A percentile compares a stretch with the other conserved stretches of the same genome.
phyloP scores from a whole-genome alignment of 164 flowering plant genomes.

The Piper betle region DNA sequence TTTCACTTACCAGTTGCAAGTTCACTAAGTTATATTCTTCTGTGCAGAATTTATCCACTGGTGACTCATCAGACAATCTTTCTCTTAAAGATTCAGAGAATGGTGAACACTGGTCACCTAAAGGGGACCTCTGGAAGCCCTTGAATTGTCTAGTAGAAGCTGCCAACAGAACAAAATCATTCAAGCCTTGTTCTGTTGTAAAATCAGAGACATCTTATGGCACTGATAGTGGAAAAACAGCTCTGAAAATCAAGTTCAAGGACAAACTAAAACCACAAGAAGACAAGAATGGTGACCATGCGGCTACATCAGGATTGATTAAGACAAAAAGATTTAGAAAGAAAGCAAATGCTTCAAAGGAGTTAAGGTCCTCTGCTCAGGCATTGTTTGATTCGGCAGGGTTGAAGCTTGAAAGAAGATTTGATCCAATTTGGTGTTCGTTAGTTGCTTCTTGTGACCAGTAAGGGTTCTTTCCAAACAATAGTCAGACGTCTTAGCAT shows the following conservation, averaged over 20 bases:
- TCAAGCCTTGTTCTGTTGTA: constrained; percentile 33
- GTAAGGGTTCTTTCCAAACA: constrained; percentile 28
- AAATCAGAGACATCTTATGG: constrained; percentile 25
- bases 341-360: constrained; percentile 24
- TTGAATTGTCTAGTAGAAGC: constrained; percentile 82
- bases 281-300: constrained; percentile 21
- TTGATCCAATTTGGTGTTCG: constrained; percentile 77
- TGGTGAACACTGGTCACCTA: constrained; percentile 36
- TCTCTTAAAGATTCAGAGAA: constrained; percentile 29
- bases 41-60: constrained; percentile 39
- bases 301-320: constrained; percentile 21
- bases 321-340: constrained; percentile 52
- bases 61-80: constrained; percentile 32
- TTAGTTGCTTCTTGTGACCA: constrained; percentile 64
- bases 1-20: not conserved
- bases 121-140: constrained; percentile 83
- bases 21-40: not conserved
- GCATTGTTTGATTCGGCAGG: constrained; percentile 36
- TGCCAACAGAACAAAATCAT: constrained; percentile 73
- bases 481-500: no score
- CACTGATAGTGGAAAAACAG: constrained; percentile 16
- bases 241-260: constrained; percentile 31
- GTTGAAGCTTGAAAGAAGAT: constrained; percentile 28
- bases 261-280: constrained; percentile 38
- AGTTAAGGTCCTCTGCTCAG: constrained; percentile 26